phyloP scores from a whole-genome alignment of 2,329 filamentous ascomycete species.

The Aureobasidium melanogenum region DNA sequence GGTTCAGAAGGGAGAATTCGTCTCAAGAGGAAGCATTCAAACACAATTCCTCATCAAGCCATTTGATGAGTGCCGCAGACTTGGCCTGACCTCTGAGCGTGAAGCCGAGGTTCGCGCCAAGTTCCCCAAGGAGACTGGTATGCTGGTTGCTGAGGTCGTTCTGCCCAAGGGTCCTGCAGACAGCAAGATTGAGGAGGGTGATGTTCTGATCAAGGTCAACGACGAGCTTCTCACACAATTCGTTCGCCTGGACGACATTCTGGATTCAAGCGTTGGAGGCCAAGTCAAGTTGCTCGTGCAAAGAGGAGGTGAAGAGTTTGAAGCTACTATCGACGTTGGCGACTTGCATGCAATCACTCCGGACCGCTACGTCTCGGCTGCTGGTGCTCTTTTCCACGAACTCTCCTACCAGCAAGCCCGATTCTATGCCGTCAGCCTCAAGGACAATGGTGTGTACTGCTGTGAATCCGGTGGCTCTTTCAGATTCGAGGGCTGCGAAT shows the following conservation, averaged over 20 bases:
- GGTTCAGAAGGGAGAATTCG: conserved; percentile 63
- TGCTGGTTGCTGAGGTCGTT: conserved; percentile 94
- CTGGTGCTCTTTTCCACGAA: conserved; percentile 89
- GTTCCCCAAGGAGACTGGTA: conserved; percentile 89
- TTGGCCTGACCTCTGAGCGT: conserved; percentile 77
- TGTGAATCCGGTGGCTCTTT: conserved; percentile 94
- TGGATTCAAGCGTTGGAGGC: conserved; percentile 77
- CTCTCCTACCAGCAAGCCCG: conserved; percentile 97
- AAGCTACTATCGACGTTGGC: conserved; percentile 75
- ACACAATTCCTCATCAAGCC: conserved; percentile 95
- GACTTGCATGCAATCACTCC: conserved; percentile 93
- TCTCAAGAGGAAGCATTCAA: conserved; percentile 93
- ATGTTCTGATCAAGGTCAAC: conserved; percentile 89
- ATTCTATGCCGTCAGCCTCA: conserved; percentile 82
- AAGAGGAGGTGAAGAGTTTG: conserved; percentile 77
- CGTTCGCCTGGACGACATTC: conserved; percentile 78
- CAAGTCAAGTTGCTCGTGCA: conserved; percentile 76
- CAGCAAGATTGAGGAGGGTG: conserved; percentile 82
- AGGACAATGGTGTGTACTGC: conserved; percentile 71
- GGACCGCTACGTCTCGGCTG: conserved; percentile 88
- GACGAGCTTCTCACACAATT: conserved; percentile 90
- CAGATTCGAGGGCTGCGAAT: conserved; percentile 82
- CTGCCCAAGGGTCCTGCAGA: conserved; percentile 84
- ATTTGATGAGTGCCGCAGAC: conserved; percentile 88
- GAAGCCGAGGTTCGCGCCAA: conserved; percentile 74